These are phyloP conservation scores for Jatropha curcas DNA, from an alignment of 345 rosid species.

Conservation along the genomic window DNA sequence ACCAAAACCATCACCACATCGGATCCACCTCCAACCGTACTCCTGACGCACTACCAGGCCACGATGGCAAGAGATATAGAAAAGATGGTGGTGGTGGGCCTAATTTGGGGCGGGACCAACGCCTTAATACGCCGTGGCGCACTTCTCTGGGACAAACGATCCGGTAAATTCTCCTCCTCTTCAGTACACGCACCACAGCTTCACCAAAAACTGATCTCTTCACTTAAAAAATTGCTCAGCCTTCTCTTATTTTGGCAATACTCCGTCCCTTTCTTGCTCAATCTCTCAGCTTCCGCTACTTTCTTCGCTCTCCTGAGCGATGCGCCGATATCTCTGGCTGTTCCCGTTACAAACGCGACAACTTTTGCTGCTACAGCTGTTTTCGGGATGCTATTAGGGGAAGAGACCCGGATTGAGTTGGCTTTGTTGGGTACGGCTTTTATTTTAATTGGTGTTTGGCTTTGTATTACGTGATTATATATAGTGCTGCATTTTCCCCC, in stretches of 20 bases:
- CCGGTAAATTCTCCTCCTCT: slow-evolving; percentile 26
- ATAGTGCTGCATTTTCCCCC: neutral
- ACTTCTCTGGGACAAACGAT: slow-evolving; percentile 63
- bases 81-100: slow-evolving; percentile 86
- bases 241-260: slow-evolving; percentile 90
- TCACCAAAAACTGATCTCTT: slow-evolving; percentile 39
- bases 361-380: slow-evolving; percentile 91
- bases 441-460: slow-evolving; percentile 77
- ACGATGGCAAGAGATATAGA: slow-evolving; percentile 59
- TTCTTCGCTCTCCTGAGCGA: slow-evolving; percentile 74
- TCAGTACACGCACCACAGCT: slow-evolving; percentile 25
- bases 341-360: slow-evolving; percentile 89
- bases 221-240: slow-evolving; percentile 47
- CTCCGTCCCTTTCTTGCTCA: slow-evolving; percentile 74
- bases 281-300: slow-evolving; percentile 86
- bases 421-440: slow-evolving; percentile 65
- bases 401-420: slow-evolving; percentile 55
- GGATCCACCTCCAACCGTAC: too few relatives aligned
- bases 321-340: slow-evolving; percentile 79
- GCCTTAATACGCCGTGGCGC: slow-evolving; percentile 91
- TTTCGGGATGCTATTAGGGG: slow-evolving; percentile 71
- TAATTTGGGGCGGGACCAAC: slow-evolving; percentile 93
- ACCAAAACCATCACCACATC: neutral
- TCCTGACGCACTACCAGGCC: neutral
- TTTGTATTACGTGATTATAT: slow-evolving; percentile 48